Conservation (phyloP, 495 filamentous ascomycete species). For the Lepidopterella palustris region DNA sequence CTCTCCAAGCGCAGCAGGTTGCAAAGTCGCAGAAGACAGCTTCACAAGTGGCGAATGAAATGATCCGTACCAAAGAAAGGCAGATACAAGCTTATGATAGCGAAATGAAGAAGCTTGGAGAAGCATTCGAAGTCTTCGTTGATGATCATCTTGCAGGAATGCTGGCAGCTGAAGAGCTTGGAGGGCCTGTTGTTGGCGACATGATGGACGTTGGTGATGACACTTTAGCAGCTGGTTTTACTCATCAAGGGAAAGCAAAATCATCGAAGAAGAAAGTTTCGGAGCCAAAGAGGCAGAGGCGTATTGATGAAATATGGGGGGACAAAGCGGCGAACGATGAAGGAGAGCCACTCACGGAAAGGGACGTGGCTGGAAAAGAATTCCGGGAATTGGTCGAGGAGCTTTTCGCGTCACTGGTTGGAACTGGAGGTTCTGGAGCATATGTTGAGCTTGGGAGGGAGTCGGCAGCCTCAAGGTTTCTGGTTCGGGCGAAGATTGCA, state of each 20-base stretch:
- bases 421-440: constrained; percentile 49
- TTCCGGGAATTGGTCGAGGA: constrained; percentile 60
- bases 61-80: constrained; percentile 50
- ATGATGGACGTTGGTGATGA: constrained; percentile 55
- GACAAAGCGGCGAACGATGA: constrained; percentile 36
- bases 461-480: constrained; percentile 73
- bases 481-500: constrained; percentile 77
- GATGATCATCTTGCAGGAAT: constrained; percentile 65
- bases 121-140: constrained; percentile 64
- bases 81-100: constrained; percentile 51
- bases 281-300: constrained; percentile 49
- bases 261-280: constrained; percentile 44
- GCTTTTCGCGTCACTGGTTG: constrained; percentile 55
- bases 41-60: constrained; percentile 54
- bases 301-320: constrained; percentile 70
- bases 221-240: constrained; percentile 63
- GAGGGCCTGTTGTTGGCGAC: constrained; percentile 78
- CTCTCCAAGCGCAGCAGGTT: constrained; percentile 46
- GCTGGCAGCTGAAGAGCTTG: constrained; percentile 80
- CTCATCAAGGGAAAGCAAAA: constrained; percentile 61
- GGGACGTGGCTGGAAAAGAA: constrained; percentile 57
- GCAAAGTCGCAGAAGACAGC: constrained; percentile 52
- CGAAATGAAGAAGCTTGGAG: constrained; percentile 51
- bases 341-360: constrained; percentile 47
- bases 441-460: constrained; percentile 69